Evolutionary conservation across 1,284 basidiomycete species (phyloP).

Genomic region (Boletus hoseneyae): DNA sequence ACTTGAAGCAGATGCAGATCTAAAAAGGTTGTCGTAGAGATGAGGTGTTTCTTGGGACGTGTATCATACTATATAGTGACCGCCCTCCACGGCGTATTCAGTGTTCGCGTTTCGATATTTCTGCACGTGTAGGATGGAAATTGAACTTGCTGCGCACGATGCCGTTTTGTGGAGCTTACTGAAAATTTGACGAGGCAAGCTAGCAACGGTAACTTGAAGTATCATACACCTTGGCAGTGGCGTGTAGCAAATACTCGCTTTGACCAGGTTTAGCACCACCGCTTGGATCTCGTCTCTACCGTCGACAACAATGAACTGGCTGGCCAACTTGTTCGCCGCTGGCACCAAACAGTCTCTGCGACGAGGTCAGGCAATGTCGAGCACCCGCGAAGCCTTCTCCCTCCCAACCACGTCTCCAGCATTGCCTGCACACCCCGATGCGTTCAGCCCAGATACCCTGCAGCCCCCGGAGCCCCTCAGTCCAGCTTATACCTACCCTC

Average conservation of each 20-base stretch:
- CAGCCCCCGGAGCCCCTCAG: slow-evolving; percentile 46
- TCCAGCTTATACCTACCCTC: slow-evolving; percentile 71
- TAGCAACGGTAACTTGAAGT: slow-evolving; percentile 11
- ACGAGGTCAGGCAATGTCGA: slow-evolving; percentile 61
- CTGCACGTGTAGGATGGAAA: slow-evolving; percentile 7
- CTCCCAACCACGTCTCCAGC: slow-evolving; percentile 68
- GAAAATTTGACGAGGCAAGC: slow-evolving; percentile 16
- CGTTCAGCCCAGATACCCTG: slow-evolving; percentile 53
- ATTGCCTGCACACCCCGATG: slow-evolving; percentile 50
- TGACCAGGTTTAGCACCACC: slow-evolving; percentile 12
- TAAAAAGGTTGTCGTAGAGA: slow-evolving; percentile 13
- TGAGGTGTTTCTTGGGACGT: neutral
- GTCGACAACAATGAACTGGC: slow-evolving; percentile 60
- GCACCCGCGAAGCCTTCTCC: slow-evolving; percentile 77
- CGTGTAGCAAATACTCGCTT: slow-evolving; percentile 7
- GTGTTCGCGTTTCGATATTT: neutral
- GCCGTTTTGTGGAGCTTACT: slow-evolving; percentile 18
- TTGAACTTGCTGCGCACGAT: slow-evolving; percentile 12
- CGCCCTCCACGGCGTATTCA: neutral
- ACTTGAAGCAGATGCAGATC: slow-evolving; percentile 37
- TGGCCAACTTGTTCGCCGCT: slow-evolving; percentile 57
- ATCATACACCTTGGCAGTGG: no score
- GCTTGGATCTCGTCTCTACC: slow-evolving; percentile 4
- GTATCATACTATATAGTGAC: slow-evolving; percentile 2
- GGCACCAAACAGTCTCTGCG: slow-evolving; percentile 44